phyloP scores from a whole-genome alignment of 75 land plant genomes.

The Larix kaempferi region DNA sequence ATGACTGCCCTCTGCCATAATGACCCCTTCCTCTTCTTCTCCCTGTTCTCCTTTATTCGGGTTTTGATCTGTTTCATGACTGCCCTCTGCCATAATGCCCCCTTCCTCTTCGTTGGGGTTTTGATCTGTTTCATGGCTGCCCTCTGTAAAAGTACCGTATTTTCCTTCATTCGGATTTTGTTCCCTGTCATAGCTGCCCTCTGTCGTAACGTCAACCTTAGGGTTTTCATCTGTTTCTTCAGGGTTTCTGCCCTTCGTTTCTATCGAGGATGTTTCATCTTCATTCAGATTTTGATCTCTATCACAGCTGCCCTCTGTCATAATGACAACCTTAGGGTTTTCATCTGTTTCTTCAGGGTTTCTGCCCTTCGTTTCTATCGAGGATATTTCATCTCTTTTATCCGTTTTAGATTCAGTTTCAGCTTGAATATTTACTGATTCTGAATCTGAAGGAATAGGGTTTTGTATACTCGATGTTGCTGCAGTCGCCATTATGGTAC shows the following conservation, averaged over 20 bases:
- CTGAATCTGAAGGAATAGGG: neutral
- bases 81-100: neutral
- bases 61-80: neutral
- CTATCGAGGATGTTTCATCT: neutral
- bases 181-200: too few species aligned
- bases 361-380: neutral
- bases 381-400: neutral
- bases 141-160: neutral
- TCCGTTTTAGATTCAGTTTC: neutral
- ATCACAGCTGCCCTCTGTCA: too few species aligned
- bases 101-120: neutral
- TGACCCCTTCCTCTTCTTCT: slow-evolving; percentile 9
- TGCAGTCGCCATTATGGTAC: too few species aligned
- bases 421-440: neutral
- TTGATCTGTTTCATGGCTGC: neutral
- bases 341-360: neutral
- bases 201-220: neutral
- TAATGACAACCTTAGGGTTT: neutral
- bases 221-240: neutral
- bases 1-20: neutral
- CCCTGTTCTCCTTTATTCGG: slow-evolving; percentile 10
- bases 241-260: neutral
- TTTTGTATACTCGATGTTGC: neutral
- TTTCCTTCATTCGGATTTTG: neutral
- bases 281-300: neutral